phyloP scores from a whole-genome alignment of 2,329 filamentous ascomycete genomes.

The Alternaria sp. region DNA sequence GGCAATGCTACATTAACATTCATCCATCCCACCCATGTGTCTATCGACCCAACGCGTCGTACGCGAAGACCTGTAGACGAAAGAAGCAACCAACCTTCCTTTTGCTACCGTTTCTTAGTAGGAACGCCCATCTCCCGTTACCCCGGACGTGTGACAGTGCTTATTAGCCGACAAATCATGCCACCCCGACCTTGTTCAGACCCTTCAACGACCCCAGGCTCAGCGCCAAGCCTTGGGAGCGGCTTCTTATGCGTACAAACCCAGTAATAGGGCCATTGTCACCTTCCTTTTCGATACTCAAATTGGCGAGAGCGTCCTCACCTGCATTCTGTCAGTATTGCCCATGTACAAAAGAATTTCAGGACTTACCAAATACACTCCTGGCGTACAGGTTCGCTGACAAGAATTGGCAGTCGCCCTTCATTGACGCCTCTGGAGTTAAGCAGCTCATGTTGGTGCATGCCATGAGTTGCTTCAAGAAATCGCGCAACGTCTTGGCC shows the following conservation, averaged over 20 bases:
- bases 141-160: neutral
- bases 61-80: neutral
- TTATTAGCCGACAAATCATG: conserved; percentile 17
- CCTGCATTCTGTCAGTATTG: conserved; percentile 60
- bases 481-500: conserved; percentile 87
- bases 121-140: neutral
- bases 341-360: neutral
- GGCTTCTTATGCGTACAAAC: conserved; percentile 96
- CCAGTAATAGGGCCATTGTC: conserved; percentile 94
- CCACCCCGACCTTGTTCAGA: conserved; percentile 64
- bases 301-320: conserved; percentile 95
- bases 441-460: conserved; percentile 99
- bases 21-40: neutral
- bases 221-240: conserved; percentile 91
- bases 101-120: conserved; percentile 2
- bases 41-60: neutral
- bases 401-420: conserved; percentile 97
- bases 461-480: conserved; percentile 93
- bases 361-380: conserved; percentile 91
- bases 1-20: conserved; percentile 20
- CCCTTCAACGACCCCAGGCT: conserved; percentile 95
- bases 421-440: conserved; percentile 93
- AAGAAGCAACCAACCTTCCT: conserved; percentile 9
- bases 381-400: conserved; percentile 96
- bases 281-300: conserved; percentile 97